Base-by-base conservation (phyloP, 306 rosid genomes). In the Biancaea sappan region DNA sequence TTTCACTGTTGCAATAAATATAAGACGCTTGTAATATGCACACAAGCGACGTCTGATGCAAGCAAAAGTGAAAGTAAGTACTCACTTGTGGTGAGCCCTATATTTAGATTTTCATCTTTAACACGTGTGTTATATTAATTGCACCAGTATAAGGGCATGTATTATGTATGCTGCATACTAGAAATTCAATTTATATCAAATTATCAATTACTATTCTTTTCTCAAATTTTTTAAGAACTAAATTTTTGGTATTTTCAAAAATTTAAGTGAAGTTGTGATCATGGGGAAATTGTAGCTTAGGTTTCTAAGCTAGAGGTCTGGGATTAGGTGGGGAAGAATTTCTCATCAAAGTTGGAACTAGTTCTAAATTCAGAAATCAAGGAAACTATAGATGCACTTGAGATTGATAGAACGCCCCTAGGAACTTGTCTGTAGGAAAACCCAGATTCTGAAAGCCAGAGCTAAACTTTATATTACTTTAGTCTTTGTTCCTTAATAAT, bases 361-460 rank as follows among this genome's bases (percentile, higher is more conserved):
- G 12, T 54, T 54, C 13, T n/a, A n/a, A n/a, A n/a, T 28, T 57
- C 19, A 28, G 38, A 57, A 58, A 38, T 16, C 50, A 3, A 44
- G 5, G 34, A 76, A 68, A 19, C 28, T 11, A 13, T 32, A 35
- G 32, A 21, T 34, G 40, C 56, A 34, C 46, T 57, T 15, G 3
- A 46, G 38, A 57, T 52, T 66, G 50, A 32, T 24, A 13, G 16
- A 41, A 1, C 58, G 22, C 41, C 29, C 28, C 25, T 28, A 35
- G 15, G 26, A 34, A 62, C 40, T 74, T 37, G 53, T 63, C 43
- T 37, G 31, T 28, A 53, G 21, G 43, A 9, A 3, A 28, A 66
- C 37, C 74, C 63, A 7, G 24, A 14, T 47, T 74, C 50, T 9
- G n/a, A 18, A 15, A 61, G 70, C 69, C 26, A 74, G 34, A 62